Percentiles rank a stretch among this genome's conserved stretches.
Conservation (phyloP, 78 protist species). For the Acrasis kona region DNA sequence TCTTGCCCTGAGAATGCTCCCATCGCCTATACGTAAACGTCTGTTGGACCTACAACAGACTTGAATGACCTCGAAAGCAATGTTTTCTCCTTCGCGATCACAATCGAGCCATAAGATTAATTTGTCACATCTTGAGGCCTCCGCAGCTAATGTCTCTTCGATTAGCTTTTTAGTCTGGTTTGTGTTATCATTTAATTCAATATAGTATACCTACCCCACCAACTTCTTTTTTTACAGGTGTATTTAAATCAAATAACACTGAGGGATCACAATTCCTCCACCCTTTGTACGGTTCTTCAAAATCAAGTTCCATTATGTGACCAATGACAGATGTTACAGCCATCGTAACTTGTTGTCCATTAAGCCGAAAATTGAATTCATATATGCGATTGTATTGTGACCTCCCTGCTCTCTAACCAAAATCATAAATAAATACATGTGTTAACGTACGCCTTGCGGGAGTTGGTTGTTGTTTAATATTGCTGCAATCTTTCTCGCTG, state of each 20-base stretch:
- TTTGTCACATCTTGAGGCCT: not conserved
- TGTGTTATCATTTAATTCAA: not conserved
- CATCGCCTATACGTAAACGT: constrained; percentile 1
- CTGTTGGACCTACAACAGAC: not conserved
- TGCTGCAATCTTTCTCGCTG: constrained; percentile 74
- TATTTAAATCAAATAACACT: constrained; percentile 17
- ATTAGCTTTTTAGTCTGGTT: not conserved
- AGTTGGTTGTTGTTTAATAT: constrained; percentile 40
- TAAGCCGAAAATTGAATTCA: not conserved
- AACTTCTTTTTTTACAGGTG: constrained; percentile 15
- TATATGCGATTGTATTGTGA: constrained; percentile 3
- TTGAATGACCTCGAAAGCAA: constrained; percentile 56
- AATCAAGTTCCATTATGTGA: constrained; percentile 1
- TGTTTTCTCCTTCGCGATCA: constrained; percentile 82
- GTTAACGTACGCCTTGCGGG: no score
- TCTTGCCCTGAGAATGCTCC: constrained; percentile 33
- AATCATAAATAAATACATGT: no score
- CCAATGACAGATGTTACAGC: constrained; percentile 23
- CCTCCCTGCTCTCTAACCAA: not conserved
- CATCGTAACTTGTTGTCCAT: no score
- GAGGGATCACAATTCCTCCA: not conserved
- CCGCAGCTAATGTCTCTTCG: not conserved
- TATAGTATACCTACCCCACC: not conserved
- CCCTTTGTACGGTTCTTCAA: not conserved
- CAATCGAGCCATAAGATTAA: constrained; percentile 69